Percentiles rank a stretch among this genome's conserved stretches.
phyloP scores from a whole-genome alignment of 2,329 filamentous ascomycete species.

The Apiospora phragmitis region DNA sequence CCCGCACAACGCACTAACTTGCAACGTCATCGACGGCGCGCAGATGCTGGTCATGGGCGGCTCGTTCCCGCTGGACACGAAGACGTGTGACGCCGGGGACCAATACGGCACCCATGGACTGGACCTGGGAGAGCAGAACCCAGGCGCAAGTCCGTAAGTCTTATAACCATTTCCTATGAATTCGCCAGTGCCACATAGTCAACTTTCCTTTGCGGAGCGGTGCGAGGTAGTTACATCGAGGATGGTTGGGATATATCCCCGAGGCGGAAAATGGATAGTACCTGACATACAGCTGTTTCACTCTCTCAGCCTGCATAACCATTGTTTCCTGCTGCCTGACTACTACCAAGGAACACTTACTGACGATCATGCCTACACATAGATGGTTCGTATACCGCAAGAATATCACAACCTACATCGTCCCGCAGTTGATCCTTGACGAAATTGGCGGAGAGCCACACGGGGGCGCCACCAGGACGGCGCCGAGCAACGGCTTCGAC shows the following conservation, averaged over 20 bases:
- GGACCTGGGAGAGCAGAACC: conserved; percentile 52
- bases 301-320: too few relatives aligned
- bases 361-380: neutral
- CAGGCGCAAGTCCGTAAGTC: conserved; percentile 35
- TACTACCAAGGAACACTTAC: too few relatives aligned
- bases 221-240: neutral
- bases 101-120: conserved; percentile 58
- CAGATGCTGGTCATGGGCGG: conserved; percentile 68
- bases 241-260: neutral
- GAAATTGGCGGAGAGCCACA: conserved; percentile 51
- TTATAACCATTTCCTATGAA: neutral
- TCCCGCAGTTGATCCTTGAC: conserved; percentile 51
- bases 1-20: conserved; percentile 57
- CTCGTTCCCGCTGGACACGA: conserved; percentile 47
- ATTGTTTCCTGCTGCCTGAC: neutral
- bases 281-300: too few relatives aligned
- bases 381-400: conserved; percentile 52
- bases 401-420: conserved; percentile 51
- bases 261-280: too few relatives aligned
- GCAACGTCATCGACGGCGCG: conserved; percentile 54
- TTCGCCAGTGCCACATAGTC: neutral
- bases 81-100: conserved; percentile 49
- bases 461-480: conserved; percentile 54
- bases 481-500: conserved; percentile 50
- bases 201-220: neutral